Conservation (phyloP, 2,329 filamentous ascomycete species). For the Paraconiothyrium brasiliense region DNA sequence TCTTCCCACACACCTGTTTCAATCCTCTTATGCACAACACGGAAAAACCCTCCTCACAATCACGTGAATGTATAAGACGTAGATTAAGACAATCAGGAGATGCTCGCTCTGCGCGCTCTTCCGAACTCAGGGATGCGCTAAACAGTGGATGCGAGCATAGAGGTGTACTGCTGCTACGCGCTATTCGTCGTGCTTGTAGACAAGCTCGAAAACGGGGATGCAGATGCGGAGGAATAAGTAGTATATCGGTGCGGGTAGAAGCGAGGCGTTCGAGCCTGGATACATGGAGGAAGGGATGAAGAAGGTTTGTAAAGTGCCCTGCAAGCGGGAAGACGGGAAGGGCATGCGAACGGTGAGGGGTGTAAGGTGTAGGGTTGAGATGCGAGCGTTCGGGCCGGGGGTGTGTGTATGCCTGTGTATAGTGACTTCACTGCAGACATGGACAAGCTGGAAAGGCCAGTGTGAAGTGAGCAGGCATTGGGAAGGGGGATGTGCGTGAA, state of each 20-base stretch:
- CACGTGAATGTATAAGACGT: neutral
- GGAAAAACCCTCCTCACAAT: neutral
- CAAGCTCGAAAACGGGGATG: neutral
- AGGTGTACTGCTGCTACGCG: neutral
- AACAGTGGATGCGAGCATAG: neutral
- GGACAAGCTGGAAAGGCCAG: neutral
- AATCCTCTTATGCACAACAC: neutral
- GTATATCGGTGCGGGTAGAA: constrained; percentile 1
- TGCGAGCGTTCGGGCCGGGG: neutral
- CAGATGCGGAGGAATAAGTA: neutral
- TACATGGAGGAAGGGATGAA: neutral
- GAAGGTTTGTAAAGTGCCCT: constrained; percentile 10
- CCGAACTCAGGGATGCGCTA: constrained; percentile 5
- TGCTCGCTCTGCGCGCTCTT: neutral
- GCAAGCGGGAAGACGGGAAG: constrained; percentile 4
- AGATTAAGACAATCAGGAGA: neutral
- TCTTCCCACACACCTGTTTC: too few species aligned
- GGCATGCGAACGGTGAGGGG: neutral
- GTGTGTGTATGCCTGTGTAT: neutral
- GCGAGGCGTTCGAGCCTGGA: constrained; percentile 1
- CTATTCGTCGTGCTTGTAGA: constrained; percentile 2
- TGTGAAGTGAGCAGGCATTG: neutral
- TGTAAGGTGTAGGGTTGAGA: neutral
- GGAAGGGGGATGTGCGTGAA: neutral
- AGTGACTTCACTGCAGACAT: neutral